Conservation (phyloP, 345 rosid species). For the Lenwebbia sp. region DNA sequence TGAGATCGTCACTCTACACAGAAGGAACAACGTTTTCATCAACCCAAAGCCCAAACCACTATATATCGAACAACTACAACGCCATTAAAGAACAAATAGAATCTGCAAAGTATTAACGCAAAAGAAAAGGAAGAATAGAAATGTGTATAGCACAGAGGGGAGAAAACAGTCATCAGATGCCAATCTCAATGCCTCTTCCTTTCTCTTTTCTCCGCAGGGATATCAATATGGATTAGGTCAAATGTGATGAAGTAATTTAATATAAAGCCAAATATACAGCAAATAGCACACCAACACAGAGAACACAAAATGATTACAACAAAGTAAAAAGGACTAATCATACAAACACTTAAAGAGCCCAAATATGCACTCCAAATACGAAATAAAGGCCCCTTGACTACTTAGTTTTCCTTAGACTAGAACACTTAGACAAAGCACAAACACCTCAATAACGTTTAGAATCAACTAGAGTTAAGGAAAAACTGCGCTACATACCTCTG, state of each 20-base stretch:
- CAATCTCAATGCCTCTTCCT: not conserved
- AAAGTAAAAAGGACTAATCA: not conserved
- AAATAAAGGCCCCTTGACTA: not conserved
- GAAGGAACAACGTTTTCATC: conserved; percentile 12
- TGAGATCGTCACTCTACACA: conserved; percentile 67
- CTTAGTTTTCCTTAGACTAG: not conserved
- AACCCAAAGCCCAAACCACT: conserved; percentile 12
- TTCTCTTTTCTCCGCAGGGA: not conserved
- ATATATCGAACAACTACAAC: not conserved
- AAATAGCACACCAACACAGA: not conserved
- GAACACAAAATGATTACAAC: not conserved
- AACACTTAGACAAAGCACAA: not conserved
- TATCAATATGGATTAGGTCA: not conserved
- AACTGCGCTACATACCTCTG: conserved; percentile 42
- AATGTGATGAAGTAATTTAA: not conserved
- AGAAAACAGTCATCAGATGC: not conserved
- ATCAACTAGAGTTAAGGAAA: not conserved
- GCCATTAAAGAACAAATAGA: not conserved
- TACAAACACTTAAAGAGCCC: not conserved
- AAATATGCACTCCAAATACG: not conserved
- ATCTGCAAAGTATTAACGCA: not conserved
- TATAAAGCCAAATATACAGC: not conserved
- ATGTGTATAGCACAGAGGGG: not conserved
- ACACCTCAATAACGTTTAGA: not conserved
- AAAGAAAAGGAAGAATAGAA: not conserved